Evolutionary conservation across 352 stramenopile genomes (phyloP).

Genomic region (Phytophthora niederhauseri): DNA sequence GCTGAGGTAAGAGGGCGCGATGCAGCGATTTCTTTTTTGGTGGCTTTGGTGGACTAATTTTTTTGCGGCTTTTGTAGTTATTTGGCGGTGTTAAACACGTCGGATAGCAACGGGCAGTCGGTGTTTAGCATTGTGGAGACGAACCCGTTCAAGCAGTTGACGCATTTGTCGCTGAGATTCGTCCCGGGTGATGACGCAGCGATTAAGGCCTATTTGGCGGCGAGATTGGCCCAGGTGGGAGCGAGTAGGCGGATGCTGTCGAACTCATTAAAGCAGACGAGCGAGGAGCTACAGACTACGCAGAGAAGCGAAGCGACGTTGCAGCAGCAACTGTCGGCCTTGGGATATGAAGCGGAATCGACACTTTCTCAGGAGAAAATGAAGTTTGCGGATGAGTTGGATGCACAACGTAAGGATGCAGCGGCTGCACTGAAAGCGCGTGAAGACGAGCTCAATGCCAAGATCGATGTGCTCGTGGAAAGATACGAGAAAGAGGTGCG

Average conservation of each 20-base stretch:
- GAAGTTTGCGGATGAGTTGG: conserved; percentile 69
- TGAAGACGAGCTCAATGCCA: conserved; percentile 69
- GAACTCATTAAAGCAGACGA: conserved; percentile 51
- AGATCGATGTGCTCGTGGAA: conserved; percentile 59
- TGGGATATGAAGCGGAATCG: conserved; percentile 60
- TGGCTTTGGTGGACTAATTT: background rate
- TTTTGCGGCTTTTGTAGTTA: conserved; percentile 48
- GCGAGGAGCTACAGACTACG: conserved; percentile 44
- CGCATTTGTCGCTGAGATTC: conserved; percentile 92
- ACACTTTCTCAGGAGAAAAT: conserved; percentile 70
- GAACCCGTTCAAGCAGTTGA: conserved; percentile 95
- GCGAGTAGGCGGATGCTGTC: conserved; percentile 50
- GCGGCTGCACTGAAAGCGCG: conserved; percentile 53
- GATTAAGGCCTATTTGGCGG: conserved; percentile 93
- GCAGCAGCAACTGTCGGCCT: conserved; percentile 56
- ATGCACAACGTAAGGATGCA: conserved; percentile 58
- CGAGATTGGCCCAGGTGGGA: conserved; percentile 85
- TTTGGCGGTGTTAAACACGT: conserved; percentile 83
- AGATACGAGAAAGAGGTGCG: conserved; percentile 76
- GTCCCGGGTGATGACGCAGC: conserved; percentile 82
- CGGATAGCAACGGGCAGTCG: conserved; percentile 59
- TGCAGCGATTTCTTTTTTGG: background rate
- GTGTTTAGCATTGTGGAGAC: conserved; percentile 95
- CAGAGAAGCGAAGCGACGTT: conserved; percentile 51
- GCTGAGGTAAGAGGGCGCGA: conserved; percentile 43